A percentile compares a stretch with the other conserved stretches of the same genome.
Evolutionary conservation across 2,329 filamentous ascomycete genomes (phyloP).

Genomic region (Diaporthe vaccinii): DNA sequence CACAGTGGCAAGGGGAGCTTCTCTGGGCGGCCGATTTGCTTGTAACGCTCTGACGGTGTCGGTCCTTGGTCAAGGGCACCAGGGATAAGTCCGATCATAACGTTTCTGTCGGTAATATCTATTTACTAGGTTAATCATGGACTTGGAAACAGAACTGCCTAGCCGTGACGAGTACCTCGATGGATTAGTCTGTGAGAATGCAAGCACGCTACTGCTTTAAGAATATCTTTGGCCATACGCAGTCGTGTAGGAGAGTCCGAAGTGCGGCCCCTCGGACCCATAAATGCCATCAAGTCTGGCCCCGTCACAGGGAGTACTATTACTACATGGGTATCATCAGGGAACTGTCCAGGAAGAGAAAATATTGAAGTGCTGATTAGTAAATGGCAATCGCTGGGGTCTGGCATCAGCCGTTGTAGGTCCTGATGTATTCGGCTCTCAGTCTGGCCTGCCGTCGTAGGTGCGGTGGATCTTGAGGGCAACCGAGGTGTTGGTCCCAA

Average conservation of each 20-base stretch:
- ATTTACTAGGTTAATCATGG: background rate
- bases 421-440: conserved; percentile 14
- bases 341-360: conserved; percentile 3
- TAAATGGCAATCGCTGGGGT: conserved; percentile 1
- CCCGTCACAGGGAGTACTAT: conserved; percentile 17
- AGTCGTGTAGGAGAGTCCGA: background rate
- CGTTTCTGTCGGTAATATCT: background rate
- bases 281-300: background rate
- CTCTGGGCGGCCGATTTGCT: conserved; percentile 5
- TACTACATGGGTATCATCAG: conserved; percentile 8
- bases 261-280: background rate
- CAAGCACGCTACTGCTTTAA: background rate
- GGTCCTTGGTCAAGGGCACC: background rate
- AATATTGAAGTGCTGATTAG: background rate
- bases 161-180: background rate
- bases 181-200: background rate
- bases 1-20: background rate
- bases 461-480: conserved; percentile 20
- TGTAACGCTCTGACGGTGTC: conserved; percentile 15
- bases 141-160: background rate
- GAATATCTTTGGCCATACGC: conserved; percentile 3
- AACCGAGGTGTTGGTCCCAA: conserved; percentile 10
- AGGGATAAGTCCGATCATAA: conserved; percentile 1
- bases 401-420: background rate
- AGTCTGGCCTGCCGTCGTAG: conserved; percentile 3